Conservation (phyloP, 73 alveolate species). For the Halteria grandinella region DNA sequence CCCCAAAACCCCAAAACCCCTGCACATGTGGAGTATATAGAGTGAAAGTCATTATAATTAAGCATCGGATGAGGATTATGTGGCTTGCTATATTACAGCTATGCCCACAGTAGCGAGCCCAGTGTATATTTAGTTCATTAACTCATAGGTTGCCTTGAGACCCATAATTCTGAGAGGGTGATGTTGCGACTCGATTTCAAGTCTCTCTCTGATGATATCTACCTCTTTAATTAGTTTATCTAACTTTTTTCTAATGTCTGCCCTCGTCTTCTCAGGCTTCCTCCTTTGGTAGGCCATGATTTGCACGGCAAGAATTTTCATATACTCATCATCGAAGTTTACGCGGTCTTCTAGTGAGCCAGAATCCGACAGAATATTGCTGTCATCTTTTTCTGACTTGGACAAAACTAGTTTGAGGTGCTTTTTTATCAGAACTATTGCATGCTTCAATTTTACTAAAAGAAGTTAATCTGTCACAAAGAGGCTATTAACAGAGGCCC, state of each 20-base stretch:
- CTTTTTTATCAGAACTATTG: neutral
- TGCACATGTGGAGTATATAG: too few relatives aligned
- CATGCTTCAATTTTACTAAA: neutral
- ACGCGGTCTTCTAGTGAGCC: too few relatives aligned
- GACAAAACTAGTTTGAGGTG: neutral
- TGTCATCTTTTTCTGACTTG: too few relatives aligned
- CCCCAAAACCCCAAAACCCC: too few relatives aligned
- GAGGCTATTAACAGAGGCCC: constrained; percentile 14
- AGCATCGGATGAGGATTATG: too few relatives aligned
- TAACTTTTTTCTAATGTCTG: neutral
- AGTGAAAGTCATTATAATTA: too few relatives aligned
- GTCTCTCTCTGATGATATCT: constrained; percentile 27
- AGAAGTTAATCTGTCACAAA: constrained; percentile 1
- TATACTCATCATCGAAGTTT: too few relatives aligned
- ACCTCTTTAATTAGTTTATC: neutral
- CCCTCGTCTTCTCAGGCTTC: neutral
- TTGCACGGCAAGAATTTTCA: too few relatives aligned
- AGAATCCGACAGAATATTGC: too few relatives aligned
- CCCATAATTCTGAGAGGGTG: constrained; percentile 21
- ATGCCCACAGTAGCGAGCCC: neutral
- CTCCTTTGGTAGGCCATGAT: too few relatives aligned
- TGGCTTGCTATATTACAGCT: constrained; percentile 8
- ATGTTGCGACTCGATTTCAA: constrained; percentile 26
- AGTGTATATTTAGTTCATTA: constrained; percentile 30
- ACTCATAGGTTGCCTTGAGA: constrained; percentile 6